Percentiles rank a stretch among this genome's conserved stretches.
Conservation (phyloP, 176 grass and related monocot genomes). For the Eleusine indica region DNA sequence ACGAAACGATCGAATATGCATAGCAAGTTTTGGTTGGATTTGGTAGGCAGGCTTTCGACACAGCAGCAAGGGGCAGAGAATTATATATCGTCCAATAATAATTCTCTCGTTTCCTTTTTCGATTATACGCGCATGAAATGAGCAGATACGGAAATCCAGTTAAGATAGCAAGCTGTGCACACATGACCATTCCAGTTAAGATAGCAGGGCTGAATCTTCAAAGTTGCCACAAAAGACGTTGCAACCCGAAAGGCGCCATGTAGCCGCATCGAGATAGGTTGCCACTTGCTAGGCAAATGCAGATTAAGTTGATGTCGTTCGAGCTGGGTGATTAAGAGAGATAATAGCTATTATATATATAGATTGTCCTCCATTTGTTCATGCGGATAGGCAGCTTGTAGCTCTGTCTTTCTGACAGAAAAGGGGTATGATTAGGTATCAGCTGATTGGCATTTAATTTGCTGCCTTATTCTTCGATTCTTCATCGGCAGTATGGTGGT, state of each 20-base stretch:
- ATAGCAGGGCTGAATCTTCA: slow-evolving; percentile 16
- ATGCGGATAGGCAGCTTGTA: slow-evolving; percentile 37
- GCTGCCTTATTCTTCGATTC: neutral
- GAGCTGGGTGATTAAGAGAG: no score
- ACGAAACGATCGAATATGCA: no score
- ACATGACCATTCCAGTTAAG: neutral
- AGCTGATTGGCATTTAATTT: neutral
- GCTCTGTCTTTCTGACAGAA: slow-evolving; percentile 35
- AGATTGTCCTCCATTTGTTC: slow-evolving; percentile 19
- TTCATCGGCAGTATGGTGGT: slow-evolving; percentile 43
- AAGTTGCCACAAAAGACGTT: neutral
- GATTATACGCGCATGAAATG: no score
- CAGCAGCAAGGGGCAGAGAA: no score
- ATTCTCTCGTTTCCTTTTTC: no score
- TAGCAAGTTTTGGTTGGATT: no score
- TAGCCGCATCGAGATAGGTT: slow-evolving; percentile 7
- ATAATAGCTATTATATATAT: no score
- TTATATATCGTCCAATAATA: no score
- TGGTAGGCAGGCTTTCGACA: no score
- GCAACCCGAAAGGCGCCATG: neutral
- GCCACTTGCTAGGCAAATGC: neutral
- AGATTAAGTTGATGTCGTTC: neutral
- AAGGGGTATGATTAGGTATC: slow-evolving; percentile 56
- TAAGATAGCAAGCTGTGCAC: no score
- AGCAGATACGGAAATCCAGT: no score